A percentile compares a stretch with the other conserved stretches of the same genome.
phyloP scores from a whole-genome alignment of 73 alveolate species.

The Paramecium biaurelia region DNA sequence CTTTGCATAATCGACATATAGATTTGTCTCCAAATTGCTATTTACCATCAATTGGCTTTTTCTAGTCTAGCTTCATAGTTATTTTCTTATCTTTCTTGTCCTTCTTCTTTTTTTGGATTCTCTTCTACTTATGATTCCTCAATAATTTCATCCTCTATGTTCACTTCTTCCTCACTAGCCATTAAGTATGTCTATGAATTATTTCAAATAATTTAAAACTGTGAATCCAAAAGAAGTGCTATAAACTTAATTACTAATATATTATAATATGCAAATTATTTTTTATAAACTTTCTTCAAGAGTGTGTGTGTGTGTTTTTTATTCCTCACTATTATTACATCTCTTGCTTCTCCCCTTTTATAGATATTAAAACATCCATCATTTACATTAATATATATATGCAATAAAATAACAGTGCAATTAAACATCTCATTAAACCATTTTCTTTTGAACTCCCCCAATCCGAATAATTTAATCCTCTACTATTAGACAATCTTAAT shows the following conservation, averaged over 20 bases:
- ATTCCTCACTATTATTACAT: neutral
- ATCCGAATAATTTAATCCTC: conserved; percentile 6
- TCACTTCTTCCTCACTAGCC: conserved; percentile 20
- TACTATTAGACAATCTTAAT: conserved; percentile 8
- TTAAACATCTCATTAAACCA: conserved; percentile 18
- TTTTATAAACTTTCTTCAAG: neutral
- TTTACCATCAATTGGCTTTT: conserved; percentile 57
- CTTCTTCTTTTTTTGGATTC: conserved; percentile 2
- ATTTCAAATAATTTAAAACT: conserved; percentile 42
- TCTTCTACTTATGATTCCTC: neutral
- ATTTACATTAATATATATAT: neutral
- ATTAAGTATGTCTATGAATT: neutral
- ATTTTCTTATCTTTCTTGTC: conserved; percentile 9
- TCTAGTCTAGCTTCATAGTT: neutral
- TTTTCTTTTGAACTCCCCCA: conserved; percentile 34
- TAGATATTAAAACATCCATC: neutral
- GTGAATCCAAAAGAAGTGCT: conserved; percentile 45
- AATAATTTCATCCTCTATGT: neutral
- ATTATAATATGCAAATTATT: neutral
- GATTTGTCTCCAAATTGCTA: conserved; percentile 40
- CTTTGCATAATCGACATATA: conserved; percentile 37
- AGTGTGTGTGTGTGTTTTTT: neutral
- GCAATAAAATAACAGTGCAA: conserved; percentile 1
- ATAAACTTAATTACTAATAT: neutral
- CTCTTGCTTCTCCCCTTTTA: neutral